Evolutionary conservation across 1,284 basidiomycete genomes (phyloP).

Genomic region (Xerocomus tenax): DNA sequence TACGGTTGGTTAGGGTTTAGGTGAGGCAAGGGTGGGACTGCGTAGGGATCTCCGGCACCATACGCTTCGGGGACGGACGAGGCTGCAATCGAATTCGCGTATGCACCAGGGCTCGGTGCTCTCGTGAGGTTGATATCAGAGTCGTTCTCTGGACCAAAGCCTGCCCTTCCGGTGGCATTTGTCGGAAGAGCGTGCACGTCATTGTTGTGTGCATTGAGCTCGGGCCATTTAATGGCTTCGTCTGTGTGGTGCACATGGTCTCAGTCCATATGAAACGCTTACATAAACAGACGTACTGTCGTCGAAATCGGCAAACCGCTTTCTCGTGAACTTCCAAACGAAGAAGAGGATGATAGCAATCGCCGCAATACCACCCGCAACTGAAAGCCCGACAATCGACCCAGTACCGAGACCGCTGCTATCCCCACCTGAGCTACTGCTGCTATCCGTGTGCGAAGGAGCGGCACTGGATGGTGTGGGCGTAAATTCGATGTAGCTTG

Average conservation of each 20-base stretch:
- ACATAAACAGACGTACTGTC: slow-evolving; percentile 49
- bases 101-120: slow-evolving; percentile 36
- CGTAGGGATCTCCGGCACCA: slow-evolving; percentile 57
- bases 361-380: slow-evolving; percentile 65
- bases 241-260: slow-evolving; percentile 33
- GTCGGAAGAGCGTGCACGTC: slow-evolving; percentile 58
- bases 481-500: slow-evolving; percentile 12
- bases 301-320: slow-evolving; percentile 64
- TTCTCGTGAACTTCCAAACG: slow-evolving; percentile 74
- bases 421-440: slow-evolving; percentile 1
- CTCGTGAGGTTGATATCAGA: slow-evolving; percentile 52
- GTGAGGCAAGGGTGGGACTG: slow-evolving; percentile 75
- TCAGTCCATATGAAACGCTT: slow-evolving; percentile 12
- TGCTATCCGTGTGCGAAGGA: slow-evolving; percentile 15
- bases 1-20: slow-evolving; percentile 70
- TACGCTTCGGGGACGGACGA: slow-evolving; percentile 46
- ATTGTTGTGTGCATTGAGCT: slow-evolving; percentile 57
- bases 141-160: slow-evolving; percentile 50
- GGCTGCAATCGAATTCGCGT: slow-evolving; percentile 39
- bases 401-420: slow-evolving; percentile 43
- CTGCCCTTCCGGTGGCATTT: slow-evolving; percentile 52
- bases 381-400: slow-evolving; percentile 68
- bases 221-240: slow-evolving; percentile 82
- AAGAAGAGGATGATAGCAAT: slow-evolving; percentile 64
- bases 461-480: slow-evolving; percentile 5